Evolutionary conservation across 345 rosid species (phyloP).

Genomic region (Triadica sebifera): DNA sequence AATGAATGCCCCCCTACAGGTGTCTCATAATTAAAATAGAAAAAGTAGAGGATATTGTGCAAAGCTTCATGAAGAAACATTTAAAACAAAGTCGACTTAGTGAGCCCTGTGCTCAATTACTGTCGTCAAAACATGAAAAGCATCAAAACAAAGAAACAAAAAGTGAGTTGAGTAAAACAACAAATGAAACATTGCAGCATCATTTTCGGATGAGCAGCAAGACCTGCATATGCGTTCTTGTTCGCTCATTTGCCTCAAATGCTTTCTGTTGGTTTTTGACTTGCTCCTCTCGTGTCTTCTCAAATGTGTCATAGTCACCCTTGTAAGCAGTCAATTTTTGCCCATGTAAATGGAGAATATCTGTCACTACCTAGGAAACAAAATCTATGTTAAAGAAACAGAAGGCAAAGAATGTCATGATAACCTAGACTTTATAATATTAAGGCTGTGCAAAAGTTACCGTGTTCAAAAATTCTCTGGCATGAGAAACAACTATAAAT

Average conservation of each 20-base stretch:
- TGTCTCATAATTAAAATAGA: neutral
- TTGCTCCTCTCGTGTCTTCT: constrained; percentile 80
- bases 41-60: neutral
- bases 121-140: neutral
- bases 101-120: neutral
- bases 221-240: constrained; percentile 97
- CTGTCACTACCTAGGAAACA: constrained; percentile 83
- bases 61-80: neutral
- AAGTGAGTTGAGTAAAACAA: constrained; percentile 2
- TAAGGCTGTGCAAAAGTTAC: constrained; percentile 40
- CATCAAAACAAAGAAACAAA: neutral
- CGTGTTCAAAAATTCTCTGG: constrained; percentile 94
- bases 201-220: neutral
- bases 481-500: constrained; percentile 94
- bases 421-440: neutral
- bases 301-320: constrained; percentile 88
- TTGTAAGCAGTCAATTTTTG: constrained; percentile 76
- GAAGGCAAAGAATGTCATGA: neutral
- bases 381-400: constrained; percentile 6
- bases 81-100: neutral
- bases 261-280: constrained; percentile 92
- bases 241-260: constrained; percentile 76
- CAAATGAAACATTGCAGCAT: neutral
- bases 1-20: neutral
- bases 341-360: constrained; percentile 82